A percentile compares a stretch with the other conserved stretches of the same genome.
These are phyloP conservation scores for Rhizopogon parksii DNA, from an alignment of 1,284 basidiomycete genomes.

Conservation along the genomic window DNA sequence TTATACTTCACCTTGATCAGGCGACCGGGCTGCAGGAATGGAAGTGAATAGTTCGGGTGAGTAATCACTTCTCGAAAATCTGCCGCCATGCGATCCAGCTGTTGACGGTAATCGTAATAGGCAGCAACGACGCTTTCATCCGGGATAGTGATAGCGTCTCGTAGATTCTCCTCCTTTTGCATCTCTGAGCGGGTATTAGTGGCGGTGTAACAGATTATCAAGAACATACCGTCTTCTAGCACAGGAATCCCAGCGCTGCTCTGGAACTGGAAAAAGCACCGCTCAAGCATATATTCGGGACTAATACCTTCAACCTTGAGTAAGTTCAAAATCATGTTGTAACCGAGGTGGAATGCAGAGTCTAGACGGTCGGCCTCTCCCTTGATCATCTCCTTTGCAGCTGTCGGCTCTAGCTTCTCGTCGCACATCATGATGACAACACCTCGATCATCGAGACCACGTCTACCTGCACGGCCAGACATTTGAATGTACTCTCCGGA, in stretches of 20 bases:
- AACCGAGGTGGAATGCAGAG: conserved; percentile 97
- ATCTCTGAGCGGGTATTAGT: conserved; percentile 48
- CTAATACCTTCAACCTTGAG: conserved; percentile 99
- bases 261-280: conserved; percentile 99
- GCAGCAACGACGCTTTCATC: conserved; percentile 82
- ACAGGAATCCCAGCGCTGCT: conserved; percentile 85
- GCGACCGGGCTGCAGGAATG: conserved; percentile 90
- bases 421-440: conserved; percentile 99
- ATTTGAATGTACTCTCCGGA: conserved; percentile 97
- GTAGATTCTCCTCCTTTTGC: conserved; percentile 64
- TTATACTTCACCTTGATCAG: conserved; percentile 85
- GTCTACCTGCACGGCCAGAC: conserved; percentile 96
- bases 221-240: conserved; percentile 73
- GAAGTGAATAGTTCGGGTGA: conserved; percentile 89
- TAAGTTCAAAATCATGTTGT: conserved; percentile 98
- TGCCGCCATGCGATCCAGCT: conserved; percentile 80
- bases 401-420: conserved; percentile 90
- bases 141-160: conserved; percentile 65
- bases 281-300: conserved; percentile 97
- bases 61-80: conserved; percentile 92
- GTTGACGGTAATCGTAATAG: conserved; percentile 89
- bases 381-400: conserved; percentile 97
- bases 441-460: conserved; percentile 96
- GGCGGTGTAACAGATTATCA: background rate
- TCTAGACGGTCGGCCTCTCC: conserved; percentile 96